Conservation (phyloP, 2,329 filamentous ascomycete species). For the Spiromastix sp. region DNA sequence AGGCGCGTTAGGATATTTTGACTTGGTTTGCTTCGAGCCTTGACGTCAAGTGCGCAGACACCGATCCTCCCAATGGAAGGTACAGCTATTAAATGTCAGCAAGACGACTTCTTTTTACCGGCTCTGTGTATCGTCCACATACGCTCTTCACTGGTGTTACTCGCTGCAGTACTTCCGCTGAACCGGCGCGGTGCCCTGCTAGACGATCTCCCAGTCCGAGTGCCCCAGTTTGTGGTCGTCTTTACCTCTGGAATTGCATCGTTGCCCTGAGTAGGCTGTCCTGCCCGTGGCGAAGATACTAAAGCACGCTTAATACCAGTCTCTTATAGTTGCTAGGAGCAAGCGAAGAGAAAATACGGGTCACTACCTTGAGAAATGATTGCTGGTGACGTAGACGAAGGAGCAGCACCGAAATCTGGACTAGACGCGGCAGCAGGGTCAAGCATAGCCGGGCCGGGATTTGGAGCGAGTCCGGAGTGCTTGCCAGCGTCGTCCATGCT, state of each 20-base stretch:
- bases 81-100: conserved; percentile 13
- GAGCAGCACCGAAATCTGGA: not conserved
- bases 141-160: conserved; percentile 62
- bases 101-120: conserved; percentile 3
- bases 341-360: not conserved
- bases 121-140: conserved; percentile 1
- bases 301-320: not conserved
- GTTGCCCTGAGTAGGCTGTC: conserved; percentile 6
- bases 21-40: conserved; percentile 93
- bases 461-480: no score
- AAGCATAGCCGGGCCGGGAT: not conserved
- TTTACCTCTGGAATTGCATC: conserved; percentile 13
- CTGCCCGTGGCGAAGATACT: not conserved
- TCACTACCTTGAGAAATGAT: not conserved
- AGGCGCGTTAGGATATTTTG: conserved; percentile 90
- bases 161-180: conserved; percentile 71
- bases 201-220: conserved; percentile 42
- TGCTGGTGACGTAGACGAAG: not conserved
- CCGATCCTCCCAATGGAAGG: conserved; percentile 59
- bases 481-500: conserved; percentile 11
- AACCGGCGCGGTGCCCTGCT: conserved; percentile 64
- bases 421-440: not conserved
- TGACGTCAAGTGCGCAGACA: conserved; percentile 89
- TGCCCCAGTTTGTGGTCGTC: conserved; percentile 12
- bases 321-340: not conserved